Evolutionary conservation across 257 asterid species (phyloP), one percentile per base, ranked within the genome.

Genomic region (Vinca minor): DNA sequence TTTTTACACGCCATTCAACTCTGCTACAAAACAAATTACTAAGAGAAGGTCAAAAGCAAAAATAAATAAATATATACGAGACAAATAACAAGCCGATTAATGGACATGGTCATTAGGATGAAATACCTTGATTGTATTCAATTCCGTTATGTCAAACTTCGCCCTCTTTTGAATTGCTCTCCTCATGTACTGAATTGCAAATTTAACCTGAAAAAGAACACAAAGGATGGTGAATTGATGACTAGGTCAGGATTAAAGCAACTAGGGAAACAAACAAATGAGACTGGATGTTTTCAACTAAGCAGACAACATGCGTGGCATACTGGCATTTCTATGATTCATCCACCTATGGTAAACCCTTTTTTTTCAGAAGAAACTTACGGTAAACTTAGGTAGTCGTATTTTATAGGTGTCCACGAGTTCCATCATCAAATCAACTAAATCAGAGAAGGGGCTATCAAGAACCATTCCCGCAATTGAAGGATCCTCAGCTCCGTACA

Each of bases 401-500:
- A 88, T 82, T 85, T 88, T 88, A 79, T 84, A 86, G 35, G 94
- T 86, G 80, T 91, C 96, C 59, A 91, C 98, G 60, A 91, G 84
- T 75, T 91, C 98, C 94, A 85, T 88, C 98, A 88, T 91, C 81
- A 91, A 81, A 78, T 88, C 95, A 59, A 88, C 94, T 80, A 91
- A 81, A 86, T 91, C 96, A 0, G 96, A 88, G 52, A 91, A 91
- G 53, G 98, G 95, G 81, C 98, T 91, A 75, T 91, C 98, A 26
- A 91, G 84, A 74, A 91, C 96, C 94, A 91, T 86, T 76, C 96
- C 98, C 50, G 98, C 96, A n/a, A 91, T 86, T 32, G 98, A 91
- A 68, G 98, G 98, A 86, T 91, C 98, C 85, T 88, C 95, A 60
- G 83, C 95, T 70, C 95, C 98, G 63, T 91, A 91, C 91, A 91